phyloP scores from a whole-genome alignment of 2,329 filamentous ascomycete genomes.

The Arachnomyces sp. region DNA sequence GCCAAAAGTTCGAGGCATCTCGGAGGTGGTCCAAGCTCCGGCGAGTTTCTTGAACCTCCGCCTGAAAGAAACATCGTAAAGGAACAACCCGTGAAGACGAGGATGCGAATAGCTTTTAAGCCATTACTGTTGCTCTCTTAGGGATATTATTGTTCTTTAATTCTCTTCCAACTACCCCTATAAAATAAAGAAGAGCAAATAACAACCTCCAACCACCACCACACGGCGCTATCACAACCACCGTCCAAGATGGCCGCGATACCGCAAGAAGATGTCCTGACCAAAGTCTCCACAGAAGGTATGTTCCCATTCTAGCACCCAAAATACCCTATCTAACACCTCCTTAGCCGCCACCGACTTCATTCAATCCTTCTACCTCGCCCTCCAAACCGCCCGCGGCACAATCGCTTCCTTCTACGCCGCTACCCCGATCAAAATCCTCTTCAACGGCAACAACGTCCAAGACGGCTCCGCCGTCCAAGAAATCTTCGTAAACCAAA shows the following conservation, averaged over 20 bases:
- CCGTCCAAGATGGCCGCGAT: slow-evolving; percentile 23
- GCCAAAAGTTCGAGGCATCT: not conserved
- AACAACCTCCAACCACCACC: not conserved
- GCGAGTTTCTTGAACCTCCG: too few species aligned
- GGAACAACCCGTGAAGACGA: too few species aligned
- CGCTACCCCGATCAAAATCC: slow-evolving; percentile 55
- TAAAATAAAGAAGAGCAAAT: not conserved
- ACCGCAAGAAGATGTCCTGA: slow-evolving; percentile 26
- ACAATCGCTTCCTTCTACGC: slow-evolving; percentile 65
- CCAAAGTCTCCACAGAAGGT: slow-evolving; percentile 38
- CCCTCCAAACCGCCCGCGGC: slow-evolving; percentile 55
- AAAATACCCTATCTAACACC: not conserved
- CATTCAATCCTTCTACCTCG: slow-evolving; percentile 65
- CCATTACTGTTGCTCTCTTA: too few species aligned
- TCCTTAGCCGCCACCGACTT: slow-evolving; percentile 61
- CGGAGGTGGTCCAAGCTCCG: slow-evolving; percentile 7
- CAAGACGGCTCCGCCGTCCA: slow-evolving; percentile 58
- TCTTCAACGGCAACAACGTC: slow-evolving; percentile 68
- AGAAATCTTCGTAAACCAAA: slow-evolving; percentile 59
- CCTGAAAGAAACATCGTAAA: too few species aligned
- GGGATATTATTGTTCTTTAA: too few species aligned
- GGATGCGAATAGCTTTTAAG: too few species aligned
- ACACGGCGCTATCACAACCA: not conserved
- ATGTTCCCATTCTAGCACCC: slow-evolving; percentile 3
- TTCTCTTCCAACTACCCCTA: too few species aligned